Base-by-base conservation (phyloP, 257 asterid genomes). In the Nicotiana tomentosiformis region DNA sequence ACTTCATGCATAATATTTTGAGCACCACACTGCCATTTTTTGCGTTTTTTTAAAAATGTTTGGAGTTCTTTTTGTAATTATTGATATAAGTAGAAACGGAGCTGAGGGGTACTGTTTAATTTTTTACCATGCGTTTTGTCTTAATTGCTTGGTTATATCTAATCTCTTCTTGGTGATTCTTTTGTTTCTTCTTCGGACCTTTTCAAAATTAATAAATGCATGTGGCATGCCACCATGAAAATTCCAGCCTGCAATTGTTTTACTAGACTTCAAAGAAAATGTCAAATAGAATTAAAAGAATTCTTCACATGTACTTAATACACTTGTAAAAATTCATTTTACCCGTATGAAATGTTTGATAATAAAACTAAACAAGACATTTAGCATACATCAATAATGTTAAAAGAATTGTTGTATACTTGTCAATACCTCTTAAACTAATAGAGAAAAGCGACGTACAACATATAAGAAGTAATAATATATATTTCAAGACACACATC, bases 1-100 rank as follows among this genome's bases (percentile, higher is more conserved):
- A 39, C 49, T 43, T 43, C 11, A 43, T 1, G 11, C 2, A 37
- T 1, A 37, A 37, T 37, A 37, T 8, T 5, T 37, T 6, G 9
- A 37, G 43, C 9, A 43, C 49, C 2, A 8, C 15, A 1, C 57
- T 10, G 17, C 17, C 5, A 0, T 51, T 10, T 0, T 10, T 7
- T 72, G 35, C 35, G 3, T 20, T 20, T 49, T 9, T 49, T 49
- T 10, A 10, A 3, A 8, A 72, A 3, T 49, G 62, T 49, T 74
- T 74, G 43, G 15, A 26, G 62, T 74, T 74, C 80, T 74, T 23
- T 49, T 51, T 74, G 80, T 74, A 74, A 14, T 76, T 76, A 23
- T 23, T 46, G 60, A 2, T 72, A 43, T 0, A 76, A 0, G 80
- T 51, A 51, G 80, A 76, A 15, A 14, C 3, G 79, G 61, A 72